A percentile compares a stretch with the other conserved stretches of the same genome.
Conservation (phyloP, 257 asterid species). For the Apocynum venetum region DNA sequence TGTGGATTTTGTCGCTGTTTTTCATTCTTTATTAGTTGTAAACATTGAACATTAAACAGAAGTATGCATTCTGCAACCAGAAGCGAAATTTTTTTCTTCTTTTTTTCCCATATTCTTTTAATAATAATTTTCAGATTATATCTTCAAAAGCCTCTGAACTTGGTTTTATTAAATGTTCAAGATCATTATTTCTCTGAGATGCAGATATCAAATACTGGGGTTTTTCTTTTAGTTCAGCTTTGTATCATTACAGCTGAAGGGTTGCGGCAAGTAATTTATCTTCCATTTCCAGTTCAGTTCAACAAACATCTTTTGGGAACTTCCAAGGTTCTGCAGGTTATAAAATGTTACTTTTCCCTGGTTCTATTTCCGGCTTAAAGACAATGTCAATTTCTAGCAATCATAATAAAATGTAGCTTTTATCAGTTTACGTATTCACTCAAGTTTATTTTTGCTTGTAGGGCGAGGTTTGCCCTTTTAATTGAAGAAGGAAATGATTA, state of each 20-base stretch:
- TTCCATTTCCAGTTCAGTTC: conserved; percentile 67
- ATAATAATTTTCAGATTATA: background rate
- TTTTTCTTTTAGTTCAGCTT: conserved; percentile 90
- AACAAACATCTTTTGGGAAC: conserved; percentile 66
- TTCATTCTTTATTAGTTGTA: background rate
- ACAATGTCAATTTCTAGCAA: background rate
- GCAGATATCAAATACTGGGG: conserved; percentile 96
- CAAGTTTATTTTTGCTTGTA: conserved; percentile 11
- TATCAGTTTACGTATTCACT: background rate
- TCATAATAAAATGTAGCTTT: background rate
- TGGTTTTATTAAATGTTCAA: background rate
- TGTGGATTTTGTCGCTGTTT: too few relatives aligned
- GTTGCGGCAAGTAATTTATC: conserved; percentile 83
- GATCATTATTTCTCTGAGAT: conserved; percentile 15
- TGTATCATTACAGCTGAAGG: conserved; percentile 92
- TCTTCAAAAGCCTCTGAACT: background rate
- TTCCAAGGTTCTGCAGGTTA: conserved; percentile 72
- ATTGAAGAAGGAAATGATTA: conserved; percentile 77
- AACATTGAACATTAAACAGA: too few relatives aligned
- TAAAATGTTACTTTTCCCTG: background rate
- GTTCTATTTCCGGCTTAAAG: background rate
- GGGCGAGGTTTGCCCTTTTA: conserved; percentile 81
- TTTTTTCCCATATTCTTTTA: background rate
- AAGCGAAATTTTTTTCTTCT: background rate
- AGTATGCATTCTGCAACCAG: background rate